Conservation (phyloP, 257 asterid genomes). For the Coffea canephora region DNA sequence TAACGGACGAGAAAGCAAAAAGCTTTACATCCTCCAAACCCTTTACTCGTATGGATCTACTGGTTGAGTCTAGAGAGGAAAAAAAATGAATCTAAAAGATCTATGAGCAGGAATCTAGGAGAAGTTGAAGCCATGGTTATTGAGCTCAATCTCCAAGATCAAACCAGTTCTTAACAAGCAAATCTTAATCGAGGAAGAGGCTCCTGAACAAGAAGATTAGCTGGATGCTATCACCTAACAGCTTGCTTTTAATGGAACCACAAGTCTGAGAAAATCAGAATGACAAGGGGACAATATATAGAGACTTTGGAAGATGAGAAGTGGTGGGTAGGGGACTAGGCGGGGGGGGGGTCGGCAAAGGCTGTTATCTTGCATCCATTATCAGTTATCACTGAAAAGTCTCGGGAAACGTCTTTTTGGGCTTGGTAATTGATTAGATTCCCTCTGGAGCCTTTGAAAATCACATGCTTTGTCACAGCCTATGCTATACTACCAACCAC, state of each 20-base stretch:
- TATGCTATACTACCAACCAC: not conserved
- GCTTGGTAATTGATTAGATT: constrained; percentile 49
- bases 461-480: constrained; percentile 71
- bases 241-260: constrained; percentile 9
- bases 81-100: not conserved
- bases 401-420: constrained; percentile 35
- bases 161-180: not conserved
- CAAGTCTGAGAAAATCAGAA: constrained; percentile 14
- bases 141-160: not conserved
- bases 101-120: not conserved
- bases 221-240: not conserved
- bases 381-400: constrained; percentile 28
- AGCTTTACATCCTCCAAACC: not conserved
- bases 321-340: constrained; percentile 21
- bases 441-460: constrained; percentile 25
- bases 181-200: not conserved
- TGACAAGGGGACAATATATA: constrained; percentile 29
- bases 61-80: not conserved
- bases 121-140: not conserved
- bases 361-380: constrained; percentile 16
- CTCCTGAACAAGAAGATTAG: not conserved
- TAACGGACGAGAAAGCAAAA: not conserved
- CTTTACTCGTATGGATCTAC: constrained; percentile 4
- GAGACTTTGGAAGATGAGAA: constrained; percentile 34
- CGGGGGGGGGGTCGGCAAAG: constrained; percentile 9